Evolutionary conservation across 352 stramenopile genomes (phyloP), one percentile per base, ranked within the genome.

Genomic region (Phytopythium litorale): DNA sequence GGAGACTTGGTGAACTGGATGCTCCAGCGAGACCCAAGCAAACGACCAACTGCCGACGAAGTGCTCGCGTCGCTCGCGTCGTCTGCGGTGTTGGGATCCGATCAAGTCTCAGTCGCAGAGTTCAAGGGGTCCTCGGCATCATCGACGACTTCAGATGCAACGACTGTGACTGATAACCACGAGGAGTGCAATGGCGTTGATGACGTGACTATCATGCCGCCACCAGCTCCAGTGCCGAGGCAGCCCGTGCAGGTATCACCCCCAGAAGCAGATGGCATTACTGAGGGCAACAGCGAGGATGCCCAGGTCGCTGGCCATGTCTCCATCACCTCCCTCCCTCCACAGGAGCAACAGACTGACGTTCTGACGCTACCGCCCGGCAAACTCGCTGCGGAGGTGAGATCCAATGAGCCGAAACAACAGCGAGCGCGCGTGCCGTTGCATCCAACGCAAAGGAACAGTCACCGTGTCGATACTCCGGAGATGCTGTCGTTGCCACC

Each of bases 21-120:
- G 72, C 55, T 86, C 11, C 55, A 58, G 28, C 33, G 35, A 48
- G 52, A 58, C 75, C 78, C 78, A 82, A 82, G 30, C 23, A 73
- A 28, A 21, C 60, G 32, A 28, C 40, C 38, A 38, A 48, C 51
- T 18, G 54, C 52, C 3, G 12, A 6, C 0, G 25, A 50, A 9
- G 2, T 51, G 11, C n/a, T 60, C 40, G 40, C 16, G 16, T 23
- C 38, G 13, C 23, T n/a, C 35, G 8, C 28, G 28, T 32, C 28
- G 28, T 2, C 5, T 4, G 28, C 28, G 28, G 28, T 32, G 28
- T 32, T 32, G 28, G 28, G 28, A 32, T 32, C 28, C 28, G 28
- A 32, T 32, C 3, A 32, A 32, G 28, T 21, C 6, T 3, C 18
- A 48, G 18, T 5, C 18, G 5, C 16, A 21, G 42, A 21, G 7